Evolutionary conservation across 2,329 filamentous ascomycete species (phyloP).

Genomic region (Diaporthe citri): DNA sequence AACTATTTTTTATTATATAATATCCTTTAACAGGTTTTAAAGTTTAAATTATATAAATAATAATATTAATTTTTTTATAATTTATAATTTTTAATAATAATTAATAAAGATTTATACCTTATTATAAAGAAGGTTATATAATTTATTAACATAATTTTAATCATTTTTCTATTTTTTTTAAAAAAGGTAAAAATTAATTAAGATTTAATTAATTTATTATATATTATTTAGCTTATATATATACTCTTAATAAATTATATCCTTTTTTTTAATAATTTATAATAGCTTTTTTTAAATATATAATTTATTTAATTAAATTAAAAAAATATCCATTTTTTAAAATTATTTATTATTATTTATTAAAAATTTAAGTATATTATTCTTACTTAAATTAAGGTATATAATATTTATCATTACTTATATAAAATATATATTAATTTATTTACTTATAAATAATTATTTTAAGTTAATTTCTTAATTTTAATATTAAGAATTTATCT

Average conservation of each 20-base stretch:
- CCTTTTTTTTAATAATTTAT: too few species aligned
- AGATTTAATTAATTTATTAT: not conserved
- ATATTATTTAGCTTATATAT: too few species aligned
- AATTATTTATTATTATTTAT: not conserved
- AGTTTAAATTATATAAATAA: too few species aligned
- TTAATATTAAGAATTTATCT: too few species aligned
- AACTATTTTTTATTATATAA: too few species aligned
- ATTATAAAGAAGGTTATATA: not conserved
- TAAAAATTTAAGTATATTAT: too few species aligned
- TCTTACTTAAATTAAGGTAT: not conserved
- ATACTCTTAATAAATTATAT: too few species aligned
- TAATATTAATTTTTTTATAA: not conserved
- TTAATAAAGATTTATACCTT: not conserved
- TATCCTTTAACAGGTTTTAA: too few species aligned
- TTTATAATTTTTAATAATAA: not conserved
- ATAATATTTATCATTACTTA: not conserved
- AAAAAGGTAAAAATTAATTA: not conserved
- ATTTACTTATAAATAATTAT: accelerated
- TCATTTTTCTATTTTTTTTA: not conserved
- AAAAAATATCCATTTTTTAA: too few species aligned
- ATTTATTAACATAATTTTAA: not conserved
- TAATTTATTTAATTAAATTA: too few species aligned
- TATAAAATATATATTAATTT: not conserved
- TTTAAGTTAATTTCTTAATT: too few species aligned
- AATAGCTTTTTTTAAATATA: too few species aligned